Conservation (phyloP, 176 grass and related monocot species). For the Raddia guianensis region DNA sequence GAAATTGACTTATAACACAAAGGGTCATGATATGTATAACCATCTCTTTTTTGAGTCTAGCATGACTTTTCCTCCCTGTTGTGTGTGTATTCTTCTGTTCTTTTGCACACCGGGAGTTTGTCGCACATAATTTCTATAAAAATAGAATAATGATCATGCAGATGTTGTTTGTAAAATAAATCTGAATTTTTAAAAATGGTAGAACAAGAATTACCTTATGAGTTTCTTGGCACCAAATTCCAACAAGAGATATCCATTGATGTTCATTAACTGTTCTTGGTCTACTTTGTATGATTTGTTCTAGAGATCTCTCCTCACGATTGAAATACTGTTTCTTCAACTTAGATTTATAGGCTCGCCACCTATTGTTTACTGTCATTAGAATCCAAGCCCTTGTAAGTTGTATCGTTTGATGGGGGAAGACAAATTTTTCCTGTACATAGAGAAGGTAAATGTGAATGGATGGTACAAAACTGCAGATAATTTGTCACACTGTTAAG, state of each 20-base stretch:
- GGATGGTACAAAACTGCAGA: too few relatives aligned
- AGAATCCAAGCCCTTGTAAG: conserved; percentile 23
- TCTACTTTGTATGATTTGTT: too few relatives aligned
- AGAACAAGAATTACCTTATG: not conserved
- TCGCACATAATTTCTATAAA: not conserved
- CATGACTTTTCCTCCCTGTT: not conserved
- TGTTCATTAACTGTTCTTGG: conserved; percentile 1
- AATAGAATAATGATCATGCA: not conserved
- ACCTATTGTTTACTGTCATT: not conserved
- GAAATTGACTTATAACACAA: too few relatives aligned
- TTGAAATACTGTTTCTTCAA: conserved; percentile 25
- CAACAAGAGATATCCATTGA: not conserved
- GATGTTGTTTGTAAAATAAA: not conserved
- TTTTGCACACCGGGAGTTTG: not conserved
- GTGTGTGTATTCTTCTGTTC: not conserved
- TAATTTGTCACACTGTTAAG: not conserved
- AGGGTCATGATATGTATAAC: too few relatives aligned
- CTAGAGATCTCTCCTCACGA: not conserved
- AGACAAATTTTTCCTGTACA: conserved; percentile 15
- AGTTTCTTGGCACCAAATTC: not conserved
- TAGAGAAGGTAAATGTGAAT: not conserved
- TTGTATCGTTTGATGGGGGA: not conserved
- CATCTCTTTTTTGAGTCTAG: not conserved
- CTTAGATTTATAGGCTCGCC: conserved; percentile 16
- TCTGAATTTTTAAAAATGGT: not conserved